Base-by-base conservation (phyloP, 306 rosid genomes). In the Vicia villosa region DNA sequence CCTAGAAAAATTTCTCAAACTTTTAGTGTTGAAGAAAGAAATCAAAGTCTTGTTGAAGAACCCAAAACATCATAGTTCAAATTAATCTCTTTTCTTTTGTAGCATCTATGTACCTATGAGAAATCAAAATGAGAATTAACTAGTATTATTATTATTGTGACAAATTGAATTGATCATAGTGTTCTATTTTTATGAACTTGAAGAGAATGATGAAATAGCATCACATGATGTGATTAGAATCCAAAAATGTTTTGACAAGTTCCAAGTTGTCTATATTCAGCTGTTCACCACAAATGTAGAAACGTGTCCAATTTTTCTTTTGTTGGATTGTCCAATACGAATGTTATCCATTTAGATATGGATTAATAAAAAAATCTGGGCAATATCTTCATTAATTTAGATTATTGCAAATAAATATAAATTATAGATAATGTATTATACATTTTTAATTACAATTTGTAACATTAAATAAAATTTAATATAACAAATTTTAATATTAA, bases 11-110 rank as follows among this genome's bases (percentile, higher is more conserved):
- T 66, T 64, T 22, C 47, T 71, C 3, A 6, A 41, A 3, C 63
- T 37, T 21, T 62, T 79, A 21, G 9, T 28, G 1, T 28, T 43
- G 21, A 73, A 74, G 74, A 86, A 82, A 73, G 8, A 6, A 28
- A 56, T 78, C 95, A 14, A 66, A 88, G 60, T 43, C 8, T 19
- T 40, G 10, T 5, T 75, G 54, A 67, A 75, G 69, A 68, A 69
- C 62, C 34, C 70, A 59, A 75, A 51, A 15, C 14, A 41, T 51
- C 68, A 46, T 71, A 14, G 61, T 61, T 28, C 36, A 70, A 54
- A 14, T 20, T 20, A 30, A 3, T 43, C 14, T n/a, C 9, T 63
- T 11, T 26, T 52, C 22, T 15, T 10, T 10, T 20, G 11, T 52
- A 46, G 28, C 54, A 24, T 66, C 5, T 5, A 58, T 54, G 11